Evolutionary conservation across 2,329 filamentous ascomycete genomes (phyloP).

Genomic region (Fusarium sp.): DNA sequence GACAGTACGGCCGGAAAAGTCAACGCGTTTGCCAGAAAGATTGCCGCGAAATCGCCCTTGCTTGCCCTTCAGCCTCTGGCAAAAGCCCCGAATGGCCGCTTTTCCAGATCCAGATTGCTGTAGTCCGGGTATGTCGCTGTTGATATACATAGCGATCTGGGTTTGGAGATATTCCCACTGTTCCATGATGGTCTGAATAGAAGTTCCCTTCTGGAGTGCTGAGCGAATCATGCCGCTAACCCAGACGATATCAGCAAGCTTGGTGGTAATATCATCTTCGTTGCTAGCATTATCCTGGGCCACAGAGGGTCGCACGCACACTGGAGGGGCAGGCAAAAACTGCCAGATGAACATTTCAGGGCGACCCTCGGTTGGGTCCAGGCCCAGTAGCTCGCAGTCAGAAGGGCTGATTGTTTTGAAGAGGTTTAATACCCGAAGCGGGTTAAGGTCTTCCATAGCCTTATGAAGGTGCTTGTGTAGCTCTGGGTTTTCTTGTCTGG

Average conservation of each 20-base stretch:
- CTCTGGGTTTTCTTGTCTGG: slow-evolving; percentile 80
- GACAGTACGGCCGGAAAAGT: slow-evolving; percentile 95
- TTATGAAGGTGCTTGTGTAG: slow-evolving; percentile 91
- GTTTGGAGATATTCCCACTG: slow-evolving; percentile 97
- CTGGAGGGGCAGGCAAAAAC: slow-evolving; percentile 90
- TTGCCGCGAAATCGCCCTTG: slow-evolving; percentile 98
- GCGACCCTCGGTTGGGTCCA: slow-evolving; percentile 85
- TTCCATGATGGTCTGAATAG: slow-evolving; percentile 91
- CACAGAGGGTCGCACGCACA: slow-evolving; percentile 93
- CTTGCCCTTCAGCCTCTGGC: slow-evolving; percentile 95
- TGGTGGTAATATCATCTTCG: slow-evolving; percentile 95
- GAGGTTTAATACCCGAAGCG: slow-evolving; percentile 85
- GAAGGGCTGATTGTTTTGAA: slow-evolving; percentile 86
- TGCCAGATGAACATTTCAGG: slow-evolving; percentile 99
- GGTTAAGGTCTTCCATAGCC: slow-evolving; percentile 93
- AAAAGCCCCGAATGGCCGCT: slow-evolving; percentile 92
- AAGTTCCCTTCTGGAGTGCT: slow-evolving; percentile 86
- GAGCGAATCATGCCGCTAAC: slow-evolving; percentile 88
- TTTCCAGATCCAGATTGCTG: slow-evolving; percentile 88
- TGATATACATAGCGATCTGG: slow-evolving; percentile 97
- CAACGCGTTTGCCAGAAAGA: slow-evolving; percentile 99
- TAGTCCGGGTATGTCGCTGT: slow-evolving; percentile 92
- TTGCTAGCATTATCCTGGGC: slow-evolving; percentile 91
- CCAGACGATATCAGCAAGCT: slow-evolving; percentile 93
- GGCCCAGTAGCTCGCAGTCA: slow-evolving; percentile 90